Base-by-base conservation (phyloP, 805 yeast species). In the Barnettozyma pratensis region DNA sequence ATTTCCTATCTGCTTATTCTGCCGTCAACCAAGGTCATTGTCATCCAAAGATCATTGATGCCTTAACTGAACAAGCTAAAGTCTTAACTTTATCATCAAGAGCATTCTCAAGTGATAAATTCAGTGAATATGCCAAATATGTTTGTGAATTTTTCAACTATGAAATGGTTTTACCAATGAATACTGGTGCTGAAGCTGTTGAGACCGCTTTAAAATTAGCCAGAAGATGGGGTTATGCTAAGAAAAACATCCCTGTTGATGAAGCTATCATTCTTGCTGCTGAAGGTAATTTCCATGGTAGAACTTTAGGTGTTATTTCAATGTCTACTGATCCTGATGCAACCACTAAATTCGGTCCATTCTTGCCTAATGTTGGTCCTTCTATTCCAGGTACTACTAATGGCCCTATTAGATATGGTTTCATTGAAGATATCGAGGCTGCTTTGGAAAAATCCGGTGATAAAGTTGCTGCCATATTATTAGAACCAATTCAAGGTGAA, bases 21-120 rank as follows among this genome's bases (percentile, higher is more conserved):
- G 98, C 98, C 5, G 97, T 92, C 34, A 92, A 92, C 73, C 97
- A 92, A 70, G 98, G 98, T 51, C 98, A 92, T 67, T 91, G 97
- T 67, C 98, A 92, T 67, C 97, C 98, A 48, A 83, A 87, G 68
- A 91, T 92, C 63, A 77, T 92, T 51, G 74, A 70, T 39, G 97
- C 98, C 4, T 76, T 92, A 51, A 73, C 82, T 40, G 95, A 90
- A 35, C 98, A 92, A 72, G 96, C 97, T 8, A 79, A 80, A 51
- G 79, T 74, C 50, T 74, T 92, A 66, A 92, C 98, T 12, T 72
- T 92, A 51, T 85, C 92, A 47, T 89, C 97, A 27, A 77, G 98
- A 66, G 97, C 97, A 4, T 92, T 92, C 66, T 87, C 95, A 27
- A 86, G 87, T 47, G 96, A 91, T 65, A 83, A 83, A 9, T 90